Evolutionary conservation across 2,329 filamentous ascomycete genomes (phyloP).

Genomic region (Cordyceps tenuipes): DNA sequence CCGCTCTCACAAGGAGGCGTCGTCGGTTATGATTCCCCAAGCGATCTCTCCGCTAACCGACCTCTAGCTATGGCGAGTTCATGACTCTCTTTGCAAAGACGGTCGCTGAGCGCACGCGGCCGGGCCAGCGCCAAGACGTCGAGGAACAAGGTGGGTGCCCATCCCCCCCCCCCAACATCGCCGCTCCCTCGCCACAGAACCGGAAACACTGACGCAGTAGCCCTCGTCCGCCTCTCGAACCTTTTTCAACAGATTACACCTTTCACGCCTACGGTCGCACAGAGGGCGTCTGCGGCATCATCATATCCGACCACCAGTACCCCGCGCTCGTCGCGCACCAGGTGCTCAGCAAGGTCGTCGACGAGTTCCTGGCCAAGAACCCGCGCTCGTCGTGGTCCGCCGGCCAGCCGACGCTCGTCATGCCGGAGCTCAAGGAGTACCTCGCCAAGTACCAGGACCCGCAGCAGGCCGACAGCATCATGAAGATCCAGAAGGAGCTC

Average conservation of each 20-base stretch:
- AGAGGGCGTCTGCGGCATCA: conserved; percentile 66
- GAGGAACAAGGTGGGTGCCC: conserved; percentile 60
- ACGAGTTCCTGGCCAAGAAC: conserved; percentile 76
- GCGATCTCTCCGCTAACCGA: conserved; percentile 12
- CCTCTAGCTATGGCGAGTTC: conserved; percentile 46
- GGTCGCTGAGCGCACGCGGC: conserved; percentile 73
- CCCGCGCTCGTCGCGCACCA: conserved; percentile 74
- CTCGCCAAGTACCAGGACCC: conserved; percentile 72
- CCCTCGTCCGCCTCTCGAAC: not conserved
- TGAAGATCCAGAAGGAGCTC: conserved; percentile 92
- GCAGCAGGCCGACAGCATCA: conserved; percentile 79
- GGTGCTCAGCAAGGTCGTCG: conserved; percentile 75
- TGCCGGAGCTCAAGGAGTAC: conserved; percentile 75
- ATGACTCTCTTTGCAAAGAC: conserved; percentile 82
- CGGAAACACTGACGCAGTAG: not conserved
- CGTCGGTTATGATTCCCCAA: not conserved
- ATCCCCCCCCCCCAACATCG: not conserved
- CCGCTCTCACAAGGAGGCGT: not conserved
- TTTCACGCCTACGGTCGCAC: conserved; percentile 73
- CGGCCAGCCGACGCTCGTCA: conserved; percentile 44
- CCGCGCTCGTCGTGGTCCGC: conserved; percentile 60
- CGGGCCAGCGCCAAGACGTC: conserved; percentile 77
- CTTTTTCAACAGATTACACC: conserved; percentile 58
- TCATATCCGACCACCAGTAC: conserved; percentile 70
- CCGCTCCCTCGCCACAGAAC: not conserved